Evolutionary conservation across 2,329 filamentous ascomycete genomes (phyloP), one percentile per base, ranked within the genome.

Genomic region (Nannizzia gypsea): DNA sequence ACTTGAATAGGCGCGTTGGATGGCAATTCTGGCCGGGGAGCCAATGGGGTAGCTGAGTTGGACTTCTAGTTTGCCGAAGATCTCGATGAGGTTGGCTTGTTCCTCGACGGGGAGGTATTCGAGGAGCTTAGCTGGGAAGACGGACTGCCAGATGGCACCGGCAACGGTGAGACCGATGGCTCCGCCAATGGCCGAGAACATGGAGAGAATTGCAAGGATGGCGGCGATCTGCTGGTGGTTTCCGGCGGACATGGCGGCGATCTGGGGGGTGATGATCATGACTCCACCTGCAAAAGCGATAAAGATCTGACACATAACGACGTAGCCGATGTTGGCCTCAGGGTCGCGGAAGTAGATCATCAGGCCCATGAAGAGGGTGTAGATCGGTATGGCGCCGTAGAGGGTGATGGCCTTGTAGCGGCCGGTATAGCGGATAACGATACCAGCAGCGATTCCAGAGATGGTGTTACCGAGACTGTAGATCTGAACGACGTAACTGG

Each of bases 291-390:
- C 74, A 61, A 80, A 69, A 22, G 79, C 78, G 60, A 81, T 77
- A 64, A 82, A 74, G 62, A 81, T 74, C 64, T 81, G 79, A 60
- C 74, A 77, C 74, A 80, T 76, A 69, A 82, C 67, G 31, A 83
- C 71, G 64, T 77, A 79, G 11, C 77, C 78, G 40, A 82, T 72
- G 57, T 74, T 70, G 38, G 69, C 69, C 54, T 74, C 69, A 2
- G 78, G 75, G 54, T 75, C 71, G 11, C 80, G 77, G 71, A 81
- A 81, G 38, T 78, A 67, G 62, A 82, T 77, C 77, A 82, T 78
- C 9, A 81, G 71, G 0, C 77, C 78, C 4, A 77, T 71, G 3
- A 77, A 79, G 1, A 82, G 71, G 11, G 80, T 73, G 42, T 72
- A 76, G 6, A 81, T 60, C 0, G 80, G 79, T 0, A 81, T 68